A percentile compares a stretch with the other conserved stretches of the same genome.
Evolutionary conservation across 805 yeast species (phyloP).

Genomic region (Debaryomyces prosopidis): DNA sequence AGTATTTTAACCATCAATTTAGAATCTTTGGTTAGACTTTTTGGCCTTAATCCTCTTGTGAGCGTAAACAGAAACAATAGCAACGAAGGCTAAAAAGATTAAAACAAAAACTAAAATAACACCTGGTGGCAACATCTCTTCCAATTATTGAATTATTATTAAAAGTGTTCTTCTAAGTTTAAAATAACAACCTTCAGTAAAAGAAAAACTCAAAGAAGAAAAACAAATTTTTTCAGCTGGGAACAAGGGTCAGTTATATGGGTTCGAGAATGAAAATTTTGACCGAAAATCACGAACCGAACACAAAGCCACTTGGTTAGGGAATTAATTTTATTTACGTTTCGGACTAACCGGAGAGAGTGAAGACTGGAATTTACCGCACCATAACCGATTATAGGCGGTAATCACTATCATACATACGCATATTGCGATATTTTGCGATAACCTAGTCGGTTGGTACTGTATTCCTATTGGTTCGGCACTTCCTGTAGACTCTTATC

Average conservation of each 20-base stretch:
- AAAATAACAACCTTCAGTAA: slow-evolving; percentile 5
- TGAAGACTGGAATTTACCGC: not conserved
- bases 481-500: too few relatives aligned
- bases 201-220: slow-evolving; percentile 1
- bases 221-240: slow-evolving; percentile 3
- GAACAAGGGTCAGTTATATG: slow-evolving; percentile 3
- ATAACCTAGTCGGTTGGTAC: too few relatives aligned
- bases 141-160: slow-evolving; percentile 18
- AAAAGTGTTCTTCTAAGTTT: not conserved
- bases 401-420: too few relatives aligned
- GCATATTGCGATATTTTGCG: too few relatives aligned
- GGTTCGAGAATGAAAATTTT: not conserved
- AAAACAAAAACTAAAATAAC: slow-evolving; percentile 68
- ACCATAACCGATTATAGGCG: not conserved
- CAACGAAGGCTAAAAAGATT: slow-evolving; percentile 48
- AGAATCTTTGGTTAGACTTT: slow-evolving; percentile 44
- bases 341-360: not conserved
- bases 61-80: slow-evolving; percentile 35
- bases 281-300: not conserved
- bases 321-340: not conserved
- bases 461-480: too few relatives aligned
- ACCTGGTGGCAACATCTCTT: slow-evolving; percentile 66
- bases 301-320: not conserved
- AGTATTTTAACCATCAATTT: slow-evolving; percentile 10
- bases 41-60: slow-evolving; percentile 43